Evolutionary conservation across 2,329 filamentous ascomycete genomes (phyloP).

Genomic region (Aspergillus felis): DNA sequence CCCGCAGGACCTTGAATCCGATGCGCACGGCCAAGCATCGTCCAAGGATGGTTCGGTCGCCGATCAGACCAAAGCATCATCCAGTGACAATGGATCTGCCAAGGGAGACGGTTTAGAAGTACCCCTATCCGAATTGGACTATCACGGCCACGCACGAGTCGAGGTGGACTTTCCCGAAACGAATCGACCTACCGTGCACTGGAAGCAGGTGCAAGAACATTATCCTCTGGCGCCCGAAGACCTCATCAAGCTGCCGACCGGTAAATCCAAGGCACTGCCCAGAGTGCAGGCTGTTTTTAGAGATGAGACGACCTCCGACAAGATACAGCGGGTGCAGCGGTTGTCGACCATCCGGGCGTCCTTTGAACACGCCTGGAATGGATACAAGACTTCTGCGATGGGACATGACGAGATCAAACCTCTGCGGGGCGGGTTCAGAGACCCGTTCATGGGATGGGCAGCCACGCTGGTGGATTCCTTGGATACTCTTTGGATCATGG

Average conservation of each 20-base stretch:
- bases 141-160: constrained; percentile 32
- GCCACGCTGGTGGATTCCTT: constrained; percentile 79
- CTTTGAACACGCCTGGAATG: constrained; percentile 74
- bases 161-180: constrained; percentile 25
- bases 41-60: neutral
- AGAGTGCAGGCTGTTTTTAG: constrained; percentile 71
- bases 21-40: neutral
- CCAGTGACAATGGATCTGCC: neutral
- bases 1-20: neutral
- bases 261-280: constrained; percentile 65
- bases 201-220: constrained; percentile 69
- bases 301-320: constrained; percentile 57
- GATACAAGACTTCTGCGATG: constrained; percentile 77
- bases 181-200: constrained; percentile 52
- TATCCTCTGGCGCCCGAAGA: constrained; percentile 71
- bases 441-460: constrained; percentile 90
- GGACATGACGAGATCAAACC: constrained; percentile 82
- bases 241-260: constrained; percentile 72
- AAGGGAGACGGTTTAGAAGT: constrained; percentile 2
- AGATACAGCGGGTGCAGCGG: constrained; percentile 61
- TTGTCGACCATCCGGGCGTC: constrained; percentile 66
- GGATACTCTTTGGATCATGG: constrained; percentile 87
- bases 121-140: constrained; percentile 3
- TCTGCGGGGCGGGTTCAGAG: constrained; percentile 60
- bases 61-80: neutral